phyloP scores from a whole-genome alignment of 306 rosid species.

The Psophocarpus tetragonolobus region DNA sequence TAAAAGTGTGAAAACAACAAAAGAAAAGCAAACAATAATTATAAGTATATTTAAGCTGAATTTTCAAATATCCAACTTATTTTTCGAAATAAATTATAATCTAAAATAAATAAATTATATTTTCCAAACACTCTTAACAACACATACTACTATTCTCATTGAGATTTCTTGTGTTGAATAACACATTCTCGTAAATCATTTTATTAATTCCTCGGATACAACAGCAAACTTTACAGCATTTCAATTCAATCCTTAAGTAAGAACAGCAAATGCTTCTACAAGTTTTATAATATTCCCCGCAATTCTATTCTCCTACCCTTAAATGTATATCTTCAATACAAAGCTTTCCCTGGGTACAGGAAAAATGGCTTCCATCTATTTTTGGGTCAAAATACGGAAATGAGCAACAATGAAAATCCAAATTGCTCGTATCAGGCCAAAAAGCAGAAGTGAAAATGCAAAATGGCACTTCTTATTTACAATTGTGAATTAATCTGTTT shows the following conservation, averaged over 20 bases:
- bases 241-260: neutral
- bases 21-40: too few species aligned
- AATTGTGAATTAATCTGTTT: conserved; percentile 23
- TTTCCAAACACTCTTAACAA: too few species aligned
- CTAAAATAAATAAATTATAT: too few species aligned
- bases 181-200: neutral
- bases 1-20: too few species aligned
- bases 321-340: neutral
- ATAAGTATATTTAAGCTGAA: too few species aligned
- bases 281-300: neutral
- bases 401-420: conserved; percentile 13
- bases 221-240: neutral
- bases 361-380: neutral
- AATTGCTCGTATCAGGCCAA: conserved; percentile 8
- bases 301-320: neutral
- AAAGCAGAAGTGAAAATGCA: conserved; percentile 23
- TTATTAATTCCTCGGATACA: neutral
- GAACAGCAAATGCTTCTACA: neutral
- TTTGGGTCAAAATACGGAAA: neutral
- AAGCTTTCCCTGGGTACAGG: neutral
- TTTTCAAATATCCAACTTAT: too few species aligned
- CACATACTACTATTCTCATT: neutral
- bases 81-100: too few species aligned
- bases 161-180: neutral
- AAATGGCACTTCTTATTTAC: conserved; percentile 33